These are phyloP conservation scores for Phytophthora pluvialis DNA, from an alignment of 352 stramenopile species.

Conservation along the genomic window DNA sequence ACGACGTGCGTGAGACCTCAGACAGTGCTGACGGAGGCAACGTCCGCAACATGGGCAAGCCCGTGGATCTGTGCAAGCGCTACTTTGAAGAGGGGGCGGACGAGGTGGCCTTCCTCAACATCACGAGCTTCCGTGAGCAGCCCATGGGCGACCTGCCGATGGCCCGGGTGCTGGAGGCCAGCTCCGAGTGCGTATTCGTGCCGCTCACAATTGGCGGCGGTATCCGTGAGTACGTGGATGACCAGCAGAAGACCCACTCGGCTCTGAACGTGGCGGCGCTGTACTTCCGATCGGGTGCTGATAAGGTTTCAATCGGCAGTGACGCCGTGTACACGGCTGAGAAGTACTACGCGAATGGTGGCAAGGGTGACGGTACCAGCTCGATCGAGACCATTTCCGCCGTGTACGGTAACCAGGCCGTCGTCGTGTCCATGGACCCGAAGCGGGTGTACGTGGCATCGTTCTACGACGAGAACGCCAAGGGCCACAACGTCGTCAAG, in stretches of 20 bases:
- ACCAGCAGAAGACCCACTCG: conserved; percentile 84
- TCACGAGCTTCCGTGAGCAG: conserved; percentile 98
- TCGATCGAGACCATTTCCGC: conserved; percentile 97
- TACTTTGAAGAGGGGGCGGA: conserved; percentile 98
- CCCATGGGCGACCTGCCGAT: conserved; percentile 97
- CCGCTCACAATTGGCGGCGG: conserved; percentile 97
- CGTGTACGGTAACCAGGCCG: conserved; percentile 97
- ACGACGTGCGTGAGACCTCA: conserved; percentile 95
- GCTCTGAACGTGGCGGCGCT: conserved; percentile 95
- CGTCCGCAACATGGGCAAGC: conserved; percentile 98
- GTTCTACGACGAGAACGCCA: conserved; percentile 68
- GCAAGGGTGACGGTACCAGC: conserved; percentile 77
- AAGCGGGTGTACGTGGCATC: conserved; percentile 88
- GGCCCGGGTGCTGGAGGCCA: conserved; percentile 95
- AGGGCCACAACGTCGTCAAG: conserved; percentile 71
- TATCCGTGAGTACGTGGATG: conserved; percentile 96
- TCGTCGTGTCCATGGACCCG: conserved; percentile 98
- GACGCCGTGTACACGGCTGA: conserved; percentile 96
- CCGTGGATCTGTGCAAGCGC: conserved; percentile 93
- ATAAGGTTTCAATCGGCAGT: conserved; percentile 98
- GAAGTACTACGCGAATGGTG: conserved; percentile 79
- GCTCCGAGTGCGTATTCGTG: conserved; percentile 97
- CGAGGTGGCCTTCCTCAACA: conserved; percentile 99
- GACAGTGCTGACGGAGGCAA: conserved; percentile 79
- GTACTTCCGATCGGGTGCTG: conserved; percentile 98